A percentile compares a stretch with the other conserved stretches of the same genome.
These are phyloP conservation scores for Fusarium xylarioides DNA, from an alignment of 2,329 filamentous ascomycete genomes.

Conservation along the genomic window DNA sequence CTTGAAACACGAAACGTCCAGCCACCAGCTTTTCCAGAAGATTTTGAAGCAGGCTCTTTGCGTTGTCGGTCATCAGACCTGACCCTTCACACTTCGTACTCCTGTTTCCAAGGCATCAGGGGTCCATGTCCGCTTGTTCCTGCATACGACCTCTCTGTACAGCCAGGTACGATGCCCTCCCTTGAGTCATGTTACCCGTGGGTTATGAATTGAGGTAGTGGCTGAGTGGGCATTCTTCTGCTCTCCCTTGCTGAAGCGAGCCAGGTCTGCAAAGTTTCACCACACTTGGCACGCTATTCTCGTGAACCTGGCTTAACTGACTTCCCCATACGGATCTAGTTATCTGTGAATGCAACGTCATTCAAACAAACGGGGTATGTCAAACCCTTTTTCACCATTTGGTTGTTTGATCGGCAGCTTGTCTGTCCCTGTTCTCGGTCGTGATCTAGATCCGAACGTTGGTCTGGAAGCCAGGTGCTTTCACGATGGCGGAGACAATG, in stretches of 20 bases:
- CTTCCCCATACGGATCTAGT: conserved; percentile 13
- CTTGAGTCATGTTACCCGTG: conserved; percentile 36
- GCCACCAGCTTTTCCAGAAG: conserved; percentile 41
- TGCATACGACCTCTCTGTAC: conserved; percentile 28
- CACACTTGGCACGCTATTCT: conserved; percentile 27
- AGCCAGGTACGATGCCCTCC: conserved; percentile 13
- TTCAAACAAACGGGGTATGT: conserved; percentile 23
- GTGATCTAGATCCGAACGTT: conserved; percentile 20
- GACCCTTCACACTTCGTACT: conserved; percentile 15
- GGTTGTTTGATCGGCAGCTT: conserved; percentile 30
- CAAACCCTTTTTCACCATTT: conserved; percentile 20
- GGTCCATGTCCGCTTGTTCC: conserved; percentile 25
- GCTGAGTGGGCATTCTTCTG: conserved; percentile 7
- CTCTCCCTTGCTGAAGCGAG: conserved; percentile 8
- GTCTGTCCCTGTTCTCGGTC: conserved; percentile 2
- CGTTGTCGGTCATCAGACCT: conserved; percentile 8
- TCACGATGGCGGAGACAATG: background rate
- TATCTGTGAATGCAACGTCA: conserved; percentile 18
- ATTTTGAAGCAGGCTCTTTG: conserved; percentile 32
- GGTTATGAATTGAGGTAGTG: background rate
- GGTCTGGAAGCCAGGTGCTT: background rate
- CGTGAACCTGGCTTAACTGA: background rate
- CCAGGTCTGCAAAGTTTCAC: conserved; percentile 30
- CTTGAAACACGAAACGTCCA: conserved; percentile 38
- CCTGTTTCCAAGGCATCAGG: conserved; percentile 38